These are phyloP conservation scores for Iberis pinnata DNA, from an alignment of 345 rosid species.

Conservation along the genomic window DNA sequence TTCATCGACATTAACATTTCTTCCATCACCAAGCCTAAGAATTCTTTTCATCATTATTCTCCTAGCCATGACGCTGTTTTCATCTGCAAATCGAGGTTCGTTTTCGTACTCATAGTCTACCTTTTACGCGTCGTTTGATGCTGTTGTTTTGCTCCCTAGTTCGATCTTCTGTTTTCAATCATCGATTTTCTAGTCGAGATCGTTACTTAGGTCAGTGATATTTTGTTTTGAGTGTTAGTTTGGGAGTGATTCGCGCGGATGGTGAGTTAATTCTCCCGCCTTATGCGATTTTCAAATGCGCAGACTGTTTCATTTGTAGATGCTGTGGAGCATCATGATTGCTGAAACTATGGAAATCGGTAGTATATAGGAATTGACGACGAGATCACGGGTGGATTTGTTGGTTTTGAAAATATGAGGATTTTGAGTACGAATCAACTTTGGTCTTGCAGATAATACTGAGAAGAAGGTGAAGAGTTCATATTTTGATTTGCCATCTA, in stretches of 20 bases:
- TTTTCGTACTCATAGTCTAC: background rate
- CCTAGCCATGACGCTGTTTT: slow-evolving; percentile 31
- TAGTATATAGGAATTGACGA: background rate
- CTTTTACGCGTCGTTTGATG: background rate
- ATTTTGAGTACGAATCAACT: background rate
- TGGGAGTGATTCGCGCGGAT: background rate
- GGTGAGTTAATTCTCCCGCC: background rate
- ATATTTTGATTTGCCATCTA: slow-evolving; percentile 47
- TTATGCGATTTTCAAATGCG: background rate
- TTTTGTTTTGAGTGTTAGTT: background rate
- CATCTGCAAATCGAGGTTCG: slow-evolving; percentile 29
- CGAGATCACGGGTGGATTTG: background rate
- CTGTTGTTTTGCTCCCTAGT: background rate
- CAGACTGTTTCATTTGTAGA: slow-evolving; percentile 7
- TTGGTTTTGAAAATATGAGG: slow-evolving; percentile 1
- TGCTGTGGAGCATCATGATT: background rate
- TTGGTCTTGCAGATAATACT: slow-evolving; percentile 27
- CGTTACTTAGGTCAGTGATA: background rate
- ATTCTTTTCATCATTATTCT: background rate
- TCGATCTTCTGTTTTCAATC: background rate
- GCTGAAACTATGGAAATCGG: background rate
- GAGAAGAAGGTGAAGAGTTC: slow-evolving; percentile 40
- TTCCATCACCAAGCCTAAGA: slow-evolving; percentile 5
- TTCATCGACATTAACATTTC: background rate
- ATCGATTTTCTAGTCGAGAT: background rate